Evolutionary conservation across 2,329 filamentous ascomycete genomes (phyloP), one percentile per base, ranked within the genome.

Genomic region (Talaromyces piceae): DNA sequence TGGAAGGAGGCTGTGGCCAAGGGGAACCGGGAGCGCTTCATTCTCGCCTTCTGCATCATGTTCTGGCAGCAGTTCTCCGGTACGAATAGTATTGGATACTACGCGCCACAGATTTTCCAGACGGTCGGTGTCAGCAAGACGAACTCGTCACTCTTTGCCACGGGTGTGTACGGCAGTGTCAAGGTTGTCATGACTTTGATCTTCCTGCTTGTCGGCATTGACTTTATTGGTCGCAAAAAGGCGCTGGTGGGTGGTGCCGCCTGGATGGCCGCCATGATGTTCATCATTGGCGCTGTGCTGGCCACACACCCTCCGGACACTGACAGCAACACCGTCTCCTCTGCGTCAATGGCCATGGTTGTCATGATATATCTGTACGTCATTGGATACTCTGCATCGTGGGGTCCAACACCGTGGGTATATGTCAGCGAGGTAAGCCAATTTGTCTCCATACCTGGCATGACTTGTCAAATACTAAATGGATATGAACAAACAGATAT

Each of bases 301-400:
- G 63, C 60, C 13, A 67, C 63, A 1, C 50, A 69, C 31, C 67
- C 67, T 1, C 67, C 66, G 3, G 52, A 67, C 27, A 23, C 58
- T 4, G 56, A 58, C 12, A 45, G 61, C 9, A 54, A 49, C 20
- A 55, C 49, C 9, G 63, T 69, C 45, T 68, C 67, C 1, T 48
- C 54, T 2, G 64, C 65, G 4, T 65, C 63, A 3, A 62, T 62
- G 47, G 64, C 61, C 20, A 66, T 68, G 61, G 61, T 78, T 45
- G 70, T 73, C 7, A 77, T 78, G 62, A 69, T 78, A 47, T 78
- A 76, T 61, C 72, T 78, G 4, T 77, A 77, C 48, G 63, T 63
- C 6, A 65, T 65, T 46, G 62, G 62, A 13, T 65, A 65, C 48
- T 63, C 60, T 5, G 59, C 59, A 47, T 65, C 58, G n/a, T 67